phyloP scores from a whole-genome alignment of 1,284 basidiomycete genomes.

The Meira miltonrushii region DNA sequence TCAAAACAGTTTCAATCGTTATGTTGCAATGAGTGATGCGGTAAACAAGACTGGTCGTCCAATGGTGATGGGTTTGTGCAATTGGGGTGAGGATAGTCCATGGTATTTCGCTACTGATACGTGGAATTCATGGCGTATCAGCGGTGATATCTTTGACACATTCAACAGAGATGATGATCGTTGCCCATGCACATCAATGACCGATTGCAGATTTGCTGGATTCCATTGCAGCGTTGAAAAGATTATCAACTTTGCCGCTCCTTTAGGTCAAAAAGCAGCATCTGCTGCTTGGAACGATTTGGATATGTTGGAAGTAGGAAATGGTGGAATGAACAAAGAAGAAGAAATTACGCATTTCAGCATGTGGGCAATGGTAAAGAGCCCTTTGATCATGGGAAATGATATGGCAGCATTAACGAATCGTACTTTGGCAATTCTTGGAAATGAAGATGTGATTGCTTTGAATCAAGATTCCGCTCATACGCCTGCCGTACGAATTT shows the following conservation, averaged over 20 bases:
- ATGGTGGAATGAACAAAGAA: slow-evolving; percentile 26
- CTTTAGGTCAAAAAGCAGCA: slow-evolving; percentile 28
- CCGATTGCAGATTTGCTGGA: slow-evolving; percentile 12
- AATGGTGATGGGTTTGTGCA: slow-evolving; percentile 59
- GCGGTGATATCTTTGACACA: too few species aligned
- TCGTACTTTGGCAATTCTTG: slow-evolving; percentile 26
- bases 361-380: slow-evolving; percentile 45
- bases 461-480: slow-evolving; percentile 37
- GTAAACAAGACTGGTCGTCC: slow-evolving; percentile 56
- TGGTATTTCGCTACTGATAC: too few species aligned
- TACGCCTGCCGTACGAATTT: slow-evolving; percentile 19
- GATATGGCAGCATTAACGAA: slow-evolving; percentile 34
- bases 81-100: slow-evolving; percentile 53
- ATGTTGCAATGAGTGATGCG: slow-evolving; percentile 59
- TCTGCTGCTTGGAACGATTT: slow-evolving; percentile 43
- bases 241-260: slow-evolving; percentile 31
- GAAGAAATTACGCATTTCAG: slow-evolving; percentile 43
- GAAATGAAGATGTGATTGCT: slow-evolving; percentile 39
- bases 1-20: slow-evolving; percentile 56
- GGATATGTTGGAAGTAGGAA: slow-evolving; percentile 35
- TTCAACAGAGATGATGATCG: slow-evolving; percentile 54
- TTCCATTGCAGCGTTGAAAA: slow-evolving; percentile 26
- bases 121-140: too few species aligned
- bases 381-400: slow-evolving; percentile 49
- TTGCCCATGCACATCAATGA: slow-evolving; percentile 51